phyloP scores from a whole-genome alignment of 768 basidiomycete genomes.

The Amanita muscaria region DNA sequence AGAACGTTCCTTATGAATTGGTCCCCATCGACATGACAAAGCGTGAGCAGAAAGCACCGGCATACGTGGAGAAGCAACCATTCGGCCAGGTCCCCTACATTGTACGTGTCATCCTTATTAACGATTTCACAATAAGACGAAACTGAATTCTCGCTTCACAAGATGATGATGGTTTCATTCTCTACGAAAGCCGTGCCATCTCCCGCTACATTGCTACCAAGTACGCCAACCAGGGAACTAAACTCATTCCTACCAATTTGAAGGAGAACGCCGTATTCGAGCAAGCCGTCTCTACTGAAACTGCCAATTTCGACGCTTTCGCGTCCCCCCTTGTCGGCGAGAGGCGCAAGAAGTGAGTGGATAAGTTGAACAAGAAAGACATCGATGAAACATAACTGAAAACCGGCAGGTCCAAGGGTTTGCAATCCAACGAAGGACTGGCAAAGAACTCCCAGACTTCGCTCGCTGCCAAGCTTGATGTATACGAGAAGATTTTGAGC shows the following conservation, averaged over 20 bases:
- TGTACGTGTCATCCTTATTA: slow-evolving; percentile 9
- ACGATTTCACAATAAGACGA: neutral
- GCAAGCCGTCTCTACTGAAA: slow-evolving; percentile 45
- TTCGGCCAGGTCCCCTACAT: too few species aligned
- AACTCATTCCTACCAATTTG: too few species aligned
- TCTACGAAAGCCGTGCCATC: too few species aligned
- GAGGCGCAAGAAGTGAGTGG: slow-evolving; percentile 41
- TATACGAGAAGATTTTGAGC: slow-evolving; percentile 52
- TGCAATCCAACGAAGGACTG: slow-evolving; percentile 25
- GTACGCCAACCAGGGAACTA: too few species aligned
- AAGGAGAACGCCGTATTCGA: slow-evolving; percentile 41
- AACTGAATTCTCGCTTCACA: slow-evolving; percentile 12
- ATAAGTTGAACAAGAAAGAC: too few species aligned
- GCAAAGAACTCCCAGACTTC: slow-evolving; percentile 15
- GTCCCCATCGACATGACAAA: too few species aligned
- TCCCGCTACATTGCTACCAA: too few species aligned
- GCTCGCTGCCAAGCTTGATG: slow-evolving; percentile 36
- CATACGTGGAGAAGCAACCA: too few species aligned
- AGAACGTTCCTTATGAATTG: too few species aligned
- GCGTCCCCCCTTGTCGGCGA: slow-evolving; percentile 36
- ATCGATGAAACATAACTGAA: too few species aligned
- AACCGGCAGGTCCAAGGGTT: slow-evolving; percentile 14
- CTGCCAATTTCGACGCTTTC: slow-evolving; percentile 41
- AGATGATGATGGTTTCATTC: too few species aligned
- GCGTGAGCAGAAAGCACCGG: too few species aligned